Conservation (phyloP, 2,329 filamentous ascomycete genomes). For the Alternaria sp. region DNA sequence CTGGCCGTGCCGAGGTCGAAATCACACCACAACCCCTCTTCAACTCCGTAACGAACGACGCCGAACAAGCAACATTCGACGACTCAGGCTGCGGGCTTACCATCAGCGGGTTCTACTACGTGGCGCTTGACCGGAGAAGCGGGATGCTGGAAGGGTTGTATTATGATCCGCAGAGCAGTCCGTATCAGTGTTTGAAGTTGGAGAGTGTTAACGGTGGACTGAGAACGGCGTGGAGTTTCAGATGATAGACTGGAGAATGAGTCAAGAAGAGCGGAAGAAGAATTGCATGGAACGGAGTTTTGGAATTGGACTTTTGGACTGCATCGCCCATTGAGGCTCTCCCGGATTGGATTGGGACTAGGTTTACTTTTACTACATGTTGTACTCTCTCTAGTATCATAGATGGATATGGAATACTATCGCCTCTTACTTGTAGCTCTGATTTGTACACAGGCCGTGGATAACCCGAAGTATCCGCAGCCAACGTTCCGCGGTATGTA, state of each 20-base stretch:
- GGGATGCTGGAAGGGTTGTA: slow-evolving; percentile 60
- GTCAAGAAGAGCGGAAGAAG: background rate
- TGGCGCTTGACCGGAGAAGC: slow-evolving; percentile 55
- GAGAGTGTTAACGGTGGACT: slow-evolving; percentile 44
- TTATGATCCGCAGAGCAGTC: slow-evolving; percentile 61
- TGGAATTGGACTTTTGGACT: background rate
- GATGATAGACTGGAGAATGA: slow-evolving; percentile 24
- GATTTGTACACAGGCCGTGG: background rate
- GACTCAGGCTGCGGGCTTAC: slow-evolving; percentile 54
- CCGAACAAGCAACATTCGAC: slow-evolving; percentile 36
- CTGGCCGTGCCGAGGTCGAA: slow-evolving; percentile 20
- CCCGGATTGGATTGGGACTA: background rate
- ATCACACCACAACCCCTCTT: slow-evolving; percentile 13
- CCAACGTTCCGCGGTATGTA: background rate
- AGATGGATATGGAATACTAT: background rate
- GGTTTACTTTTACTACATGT: background rate
- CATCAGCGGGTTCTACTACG: slow-evolving; percentile 62
- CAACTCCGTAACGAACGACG: slow-evolving; percentile 10
- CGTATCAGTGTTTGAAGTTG: slow-evolving; percentile 60
- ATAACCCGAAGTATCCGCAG: background rate
- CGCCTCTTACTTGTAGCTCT: background rate
- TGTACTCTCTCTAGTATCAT: background rate
- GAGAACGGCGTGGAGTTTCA: slow-evolving; percentile 50
- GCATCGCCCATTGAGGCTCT: slow-evolving; percentile 16
- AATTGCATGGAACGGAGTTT: background rate